Base-by-base conservation (phyloP, 1,284 basidiomycete species). In the Mycosarcoma maydis region DNA sequence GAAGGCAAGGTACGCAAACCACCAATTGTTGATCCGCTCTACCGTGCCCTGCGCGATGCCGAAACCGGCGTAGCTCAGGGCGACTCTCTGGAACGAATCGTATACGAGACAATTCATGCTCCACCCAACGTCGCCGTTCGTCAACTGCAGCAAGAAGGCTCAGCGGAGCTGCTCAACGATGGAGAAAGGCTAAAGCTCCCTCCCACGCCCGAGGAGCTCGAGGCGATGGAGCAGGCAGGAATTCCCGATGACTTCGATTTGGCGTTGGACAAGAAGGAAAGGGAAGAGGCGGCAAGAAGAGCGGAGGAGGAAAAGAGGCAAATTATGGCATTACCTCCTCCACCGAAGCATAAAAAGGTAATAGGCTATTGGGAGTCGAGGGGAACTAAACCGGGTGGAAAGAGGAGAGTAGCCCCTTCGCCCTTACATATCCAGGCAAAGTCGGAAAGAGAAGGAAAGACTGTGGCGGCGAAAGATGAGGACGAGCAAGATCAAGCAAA, bases 61-160 rank as follows among this genome's bases (percentile, higher is more conserved):
- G 85, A 85, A 53, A 76, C 82, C 0, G 86, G 86, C n/a, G 64
- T 72, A 13, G 85, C 86, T 0, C 86, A 87, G 59, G 78, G 80
- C 8, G 72, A 75, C 7, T 72, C 71, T 33, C 62, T 82, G 3
- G 83, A 80, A n/a, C 33, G 53, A 4, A 71, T 59, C 14, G 62
- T 75, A 3, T 77, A 77, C 53, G 75, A 77, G 29, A 41, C 39
- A 6, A 37, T 74, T 6, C 36, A 54, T 5, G 72, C 56, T 0
- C 54, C 61, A 7, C 65, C 50, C 0, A 69, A 69, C 30, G 45
- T 52, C 9, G 75, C 60, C 2, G 59, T 58, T 20, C 24, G 40
- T 14, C 47, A 50, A 38, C 39, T 64, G 30, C 62, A 56, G 51
- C 17, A 44, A 26, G 52, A 64, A n/a, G 64, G 68, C 3, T 52